Conservation (phyloP, 208 protist genomes). For the Borovskyia barvae region DNA sequence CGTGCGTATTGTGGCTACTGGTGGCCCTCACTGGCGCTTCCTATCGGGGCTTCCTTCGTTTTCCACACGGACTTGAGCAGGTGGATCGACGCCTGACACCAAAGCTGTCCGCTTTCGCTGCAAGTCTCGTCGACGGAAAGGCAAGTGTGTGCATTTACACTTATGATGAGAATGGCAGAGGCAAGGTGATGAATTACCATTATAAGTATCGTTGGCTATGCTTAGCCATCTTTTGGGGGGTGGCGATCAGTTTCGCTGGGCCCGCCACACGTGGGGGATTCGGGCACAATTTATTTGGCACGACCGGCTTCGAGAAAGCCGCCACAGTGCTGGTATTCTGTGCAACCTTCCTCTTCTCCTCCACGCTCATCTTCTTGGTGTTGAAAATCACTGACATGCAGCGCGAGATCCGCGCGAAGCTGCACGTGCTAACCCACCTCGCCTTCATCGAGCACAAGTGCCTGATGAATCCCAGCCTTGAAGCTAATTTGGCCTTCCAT, state of each 20-base stretch:
- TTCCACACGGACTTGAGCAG: slow-evolving; percentile 69
- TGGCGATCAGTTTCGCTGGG: slow-evolving; percentile 54
- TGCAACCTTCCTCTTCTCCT: slow-evolving; percentile 53
- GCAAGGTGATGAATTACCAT: slow-evolving; percentile 63
- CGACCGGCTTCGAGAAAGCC: slow-evolving; percentile 29
- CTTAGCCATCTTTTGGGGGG: slow-evolving; percentile 35
- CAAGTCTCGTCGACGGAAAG: slow-evolving; percentile 62
- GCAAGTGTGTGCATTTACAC: slow-evolving; percentile 74
- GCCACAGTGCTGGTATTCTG: slow-evolving; percentile 46
- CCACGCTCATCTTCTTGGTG: slow-evolving; percentile 48
- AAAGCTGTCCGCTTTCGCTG: slow-evolving; percentile 61
- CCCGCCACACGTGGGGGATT: slow-evolving; percentile 56
- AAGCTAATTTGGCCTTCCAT: slow-evolving; percentile 46
- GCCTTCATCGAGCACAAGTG: slow-evolving; percentile 63
- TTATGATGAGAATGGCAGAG: slow-evolving; percentile 67
- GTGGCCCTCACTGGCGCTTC: slow-evolving; percentile 40
- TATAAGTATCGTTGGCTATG: slow-evolving; percentile 69
- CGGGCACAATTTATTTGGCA: slow-evolving; percentile 46
- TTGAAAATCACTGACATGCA: slow-evolving; percentile 84
- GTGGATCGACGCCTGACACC: slow-evolving; percentile 67
- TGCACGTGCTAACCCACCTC: slow-evolving; percentile 61
- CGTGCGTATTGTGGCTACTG: slow-evolving; percentile 61
- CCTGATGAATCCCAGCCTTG: slow-evolving; percentile 60
- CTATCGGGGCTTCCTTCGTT: slow-evolving; percentile 61
- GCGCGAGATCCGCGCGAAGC: slow-evolving; percentile 62